Evolutionary conservation across 129 eudicot species (phyloP).

Genomic region (Flaveria ramosissima): DNA sequence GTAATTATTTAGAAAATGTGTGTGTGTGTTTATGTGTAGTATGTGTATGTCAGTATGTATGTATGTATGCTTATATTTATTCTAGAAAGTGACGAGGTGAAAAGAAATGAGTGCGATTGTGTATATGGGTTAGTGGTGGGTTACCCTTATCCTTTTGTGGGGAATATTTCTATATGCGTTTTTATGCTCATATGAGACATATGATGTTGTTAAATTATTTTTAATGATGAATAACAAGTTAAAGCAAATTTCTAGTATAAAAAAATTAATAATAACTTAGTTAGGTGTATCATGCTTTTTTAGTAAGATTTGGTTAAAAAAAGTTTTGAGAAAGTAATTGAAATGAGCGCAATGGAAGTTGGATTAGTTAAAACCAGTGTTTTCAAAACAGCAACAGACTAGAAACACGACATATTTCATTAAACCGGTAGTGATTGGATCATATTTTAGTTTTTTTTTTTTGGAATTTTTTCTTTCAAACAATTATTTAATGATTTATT

Average conservation of each 20-base stretch:
- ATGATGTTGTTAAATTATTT: neutral
- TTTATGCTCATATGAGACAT: neutral
- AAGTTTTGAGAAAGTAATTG: neutral
- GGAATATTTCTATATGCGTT: neutral
- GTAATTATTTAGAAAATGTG: neutral
- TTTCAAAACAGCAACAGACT: no score
- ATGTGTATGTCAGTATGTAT: neutral
- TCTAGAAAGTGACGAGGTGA: neutral
- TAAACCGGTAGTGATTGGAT: no score
- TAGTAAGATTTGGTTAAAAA: neutral
- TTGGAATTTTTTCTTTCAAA: no score
- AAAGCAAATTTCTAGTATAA: neutral
- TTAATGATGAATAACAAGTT: neutral
- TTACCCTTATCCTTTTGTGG: neutral
- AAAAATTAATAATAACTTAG: no score
- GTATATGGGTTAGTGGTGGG: slow-evolving; percentile 20
- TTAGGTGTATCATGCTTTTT: no score
- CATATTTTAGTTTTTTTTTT: no score
- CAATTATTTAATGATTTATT: no score
- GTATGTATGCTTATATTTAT: neutral
- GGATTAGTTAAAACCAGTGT: neutral
- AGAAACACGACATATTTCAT: no score
- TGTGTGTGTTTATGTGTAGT: neutral
- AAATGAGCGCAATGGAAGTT: neutral
- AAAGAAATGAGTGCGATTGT: slow-evolving; percentile 6